phyloP scores from a whole-genome alignment of 2,329 filamentous ascomycete species.

The Aureobasidium sp. region DNA sequence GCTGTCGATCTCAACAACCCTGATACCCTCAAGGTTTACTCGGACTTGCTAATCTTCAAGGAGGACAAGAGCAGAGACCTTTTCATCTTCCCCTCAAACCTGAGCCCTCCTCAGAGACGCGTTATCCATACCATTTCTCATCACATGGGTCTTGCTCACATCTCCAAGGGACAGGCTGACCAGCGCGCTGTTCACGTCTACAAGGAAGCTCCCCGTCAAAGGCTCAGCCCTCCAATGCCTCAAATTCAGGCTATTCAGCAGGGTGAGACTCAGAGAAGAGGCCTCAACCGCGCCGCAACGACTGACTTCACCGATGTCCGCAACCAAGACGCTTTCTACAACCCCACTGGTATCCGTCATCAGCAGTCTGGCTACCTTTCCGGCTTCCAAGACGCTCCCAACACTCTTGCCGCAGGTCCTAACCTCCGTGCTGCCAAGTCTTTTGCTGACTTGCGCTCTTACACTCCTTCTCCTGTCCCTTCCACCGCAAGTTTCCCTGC shows the following conservation, averaged over 20 bases:
- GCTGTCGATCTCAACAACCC: constrained; percentile 91
- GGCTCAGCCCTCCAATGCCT: constrained; percentile 55
- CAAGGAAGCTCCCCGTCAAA: constrained; percentile 55
- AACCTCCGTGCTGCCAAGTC: constrained; percentile 92
- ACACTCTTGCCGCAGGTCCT: constrained; percentile 59
- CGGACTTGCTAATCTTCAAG: constrained; percentile 82
- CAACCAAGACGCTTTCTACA: constrained; percentile 67
- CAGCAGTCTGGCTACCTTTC: constrained; percentile 77
- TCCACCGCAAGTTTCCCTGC: constrained; percentile 84
- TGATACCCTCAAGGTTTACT: constrained; percentile 79
- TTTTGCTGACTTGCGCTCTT: constrained; percentile 89
- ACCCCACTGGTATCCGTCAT: constrained; percentile 61
- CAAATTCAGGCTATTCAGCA: constrained; percentile 60
- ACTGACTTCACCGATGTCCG: constrained; percentile 87
- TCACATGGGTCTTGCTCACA: constrained; percentile 86
- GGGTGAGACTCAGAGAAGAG: constrained; percentile 68
- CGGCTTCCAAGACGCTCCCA: constrained; percentile 64
- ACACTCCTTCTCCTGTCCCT: constrained; percentile 85
- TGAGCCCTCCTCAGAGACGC: constrained; percentile 77
- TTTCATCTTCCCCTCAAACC: constrained; percentile 72
- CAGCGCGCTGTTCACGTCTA: constrained; percentile 87
- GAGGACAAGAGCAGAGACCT: constrained; percentile 70
- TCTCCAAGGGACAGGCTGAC: constrained; percentile 81
- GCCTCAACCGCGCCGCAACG: constrained; percentile 87
- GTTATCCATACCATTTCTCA: constrained; percentile 92